Evolutionary conservation across 257 asterid genomes (phyloP).

Genomic region (Solanum commersonii): DNA sequence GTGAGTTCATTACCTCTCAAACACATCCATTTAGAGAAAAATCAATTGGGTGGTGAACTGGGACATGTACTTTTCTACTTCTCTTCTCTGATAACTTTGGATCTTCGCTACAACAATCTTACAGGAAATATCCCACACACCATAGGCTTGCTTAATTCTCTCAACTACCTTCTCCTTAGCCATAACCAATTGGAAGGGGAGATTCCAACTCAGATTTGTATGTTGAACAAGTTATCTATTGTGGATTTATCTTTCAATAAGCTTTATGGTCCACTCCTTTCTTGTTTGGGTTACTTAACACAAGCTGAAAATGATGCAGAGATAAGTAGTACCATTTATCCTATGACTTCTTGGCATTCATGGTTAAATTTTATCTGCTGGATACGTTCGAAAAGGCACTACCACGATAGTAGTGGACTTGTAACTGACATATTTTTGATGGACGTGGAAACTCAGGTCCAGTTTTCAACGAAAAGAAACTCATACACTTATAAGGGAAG

Average conservation of each 20-base stretch:
- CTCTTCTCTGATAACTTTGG: neutral
- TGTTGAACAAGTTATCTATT: neutral
- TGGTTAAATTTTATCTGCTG: too few relatives aligned
- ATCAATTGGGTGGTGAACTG: neutral
- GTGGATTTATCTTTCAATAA: neutral
- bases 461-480: too few relatives aligned
- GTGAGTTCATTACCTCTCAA: neutral
- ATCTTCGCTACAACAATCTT: neutral
- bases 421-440: too few relatives aligned
- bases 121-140: neutral
- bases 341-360: fast-evolving
- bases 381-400: too few relatives aligned
- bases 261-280: neutral
- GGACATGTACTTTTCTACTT: neutral
- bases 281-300: too few relatives aligned
- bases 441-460: too few relatives aligned
- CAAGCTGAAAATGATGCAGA: too few relatives aligned
- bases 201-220: neutral
- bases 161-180: neutral
- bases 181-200: neutral
- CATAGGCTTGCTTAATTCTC: neutral
- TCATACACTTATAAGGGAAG: too few relatives aligned
- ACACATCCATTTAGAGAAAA: neutral
- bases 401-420: too few relatives aligned
- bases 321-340: too few relatives aligned